These are phyloP conservation scores for Eimeria sp. DNA, from an alignment of 169 alveolate species.

Conservation along the genomic window DNA sequence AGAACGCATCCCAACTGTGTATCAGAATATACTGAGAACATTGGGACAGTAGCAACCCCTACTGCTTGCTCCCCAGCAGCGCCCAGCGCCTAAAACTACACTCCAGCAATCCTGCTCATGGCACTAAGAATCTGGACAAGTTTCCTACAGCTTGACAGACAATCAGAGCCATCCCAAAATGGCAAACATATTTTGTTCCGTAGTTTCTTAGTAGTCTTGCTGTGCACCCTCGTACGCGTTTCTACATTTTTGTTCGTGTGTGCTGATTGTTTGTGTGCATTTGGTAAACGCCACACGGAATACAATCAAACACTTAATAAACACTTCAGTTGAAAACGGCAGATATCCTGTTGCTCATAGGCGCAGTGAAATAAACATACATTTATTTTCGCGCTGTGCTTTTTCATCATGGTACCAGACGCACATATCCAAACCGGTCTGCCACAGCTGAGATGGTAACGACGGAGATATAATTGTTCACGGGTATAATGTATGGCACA, in stretches of 20 bases:
- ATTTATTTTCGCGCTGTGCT: no score
- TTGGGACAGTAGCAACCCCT: background rate
- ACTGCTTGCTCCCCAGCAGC: background rate
- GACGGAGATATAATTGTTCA: background rate
- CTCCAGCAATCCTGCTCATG: background rate
- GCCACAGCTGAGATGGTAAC: background rate
- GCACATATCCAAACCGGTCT: background rate
- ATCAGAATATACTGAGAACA: background rate
- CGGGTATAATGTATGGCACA: background rate
- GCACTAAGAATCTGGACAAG: background rate
- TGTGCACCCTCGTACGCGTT: background rate
- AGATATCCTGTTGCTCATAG: background rate
- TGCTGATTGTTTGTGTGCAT: background rate
- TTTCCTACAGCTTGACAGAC: background rate
- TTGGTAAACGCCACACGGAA: background rate
- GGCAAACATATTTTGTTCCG: background rate
- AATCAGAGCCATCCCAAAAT: background rate
- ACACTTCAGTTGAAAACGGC: background rate
- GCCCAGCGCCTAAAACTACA: background rate
- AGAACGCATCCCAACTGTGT: background rate
- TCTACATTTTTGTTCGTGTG: background rate
- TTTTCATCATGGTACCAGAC: no score
- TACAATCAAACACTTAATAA: background rate
- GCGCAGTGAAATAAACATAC: background rate
- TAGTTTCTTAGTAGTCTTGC: background rate